Percentiles rank a stretch among this genome's conserved stretches.
These are phyloP conservation scores for Conticribra guillardii DNA, from an alignment of 108 stramenopile genomes.

Conservation along the genomic window DNA sequence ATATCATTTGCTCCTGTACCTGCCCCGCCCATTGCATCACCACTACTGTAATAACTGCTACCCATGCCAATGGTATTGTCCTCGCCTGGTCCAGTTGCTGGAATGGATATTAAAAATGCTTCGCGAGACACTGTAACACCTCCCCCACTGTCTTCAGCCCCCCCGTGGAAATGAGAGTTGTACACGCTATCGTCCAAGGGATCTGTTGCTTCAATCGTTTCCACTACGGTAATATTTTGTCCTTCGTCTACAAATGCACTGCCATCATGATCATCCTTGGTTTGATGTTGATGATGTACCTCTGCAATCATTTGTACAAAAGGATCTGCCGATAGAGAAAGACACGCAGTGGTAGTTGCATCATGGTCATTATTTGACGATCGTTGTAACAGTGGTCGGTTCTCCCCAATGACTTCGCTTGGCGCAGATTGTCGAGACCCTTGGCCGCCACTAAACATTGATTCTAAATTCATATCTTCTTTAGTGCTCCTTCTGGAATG, in stretches of 20 bases:
- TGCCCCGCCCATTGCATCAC: background rate
- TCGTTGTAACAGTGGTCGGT: background rate
- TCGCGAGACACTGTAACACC: constrained; percentile 12
- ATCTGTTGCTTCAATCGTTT: background rate
- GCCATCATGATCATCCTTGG: constrained; percentile 1
- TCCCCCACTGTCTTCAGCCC: background rate
- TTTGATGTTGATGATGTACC: constrained; percentile 6
- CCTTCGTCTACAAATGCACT: too few relatives aligned
- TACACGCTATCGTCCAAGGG: background rate
- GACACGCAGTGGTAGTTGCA: background rate
- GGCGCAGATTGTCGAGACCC: background rate
- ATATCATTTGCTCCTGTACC: constrained; percentile 1
- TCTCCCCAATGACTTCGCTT: background rate
- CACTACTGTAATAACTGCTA: constrained; percentile 2
- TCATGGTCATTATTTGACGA: constrained; percentile 9
- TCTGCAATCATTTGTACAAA: constrained; percentile 5
- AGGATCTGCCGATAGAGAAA: constrained; percentile 4
- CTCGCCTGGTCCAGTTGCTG: constrained; percentile 1
- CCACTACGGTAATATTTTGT: background rate
- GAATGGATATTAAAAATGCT: constrained; percentile 40
- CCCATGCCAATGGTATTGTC: background rate
- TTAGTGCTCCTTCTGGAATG: background rate
- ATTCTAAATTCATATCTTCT: too few relatives aligned
- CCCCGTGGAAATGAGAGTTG: background rate
- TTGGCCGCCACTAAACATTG: too few relatives aligned